These are phyloP conservation scores for Phaseolus coccineus DNA, from an alignment of 331 rosid species.

Conservation along the genomic window DNA sequence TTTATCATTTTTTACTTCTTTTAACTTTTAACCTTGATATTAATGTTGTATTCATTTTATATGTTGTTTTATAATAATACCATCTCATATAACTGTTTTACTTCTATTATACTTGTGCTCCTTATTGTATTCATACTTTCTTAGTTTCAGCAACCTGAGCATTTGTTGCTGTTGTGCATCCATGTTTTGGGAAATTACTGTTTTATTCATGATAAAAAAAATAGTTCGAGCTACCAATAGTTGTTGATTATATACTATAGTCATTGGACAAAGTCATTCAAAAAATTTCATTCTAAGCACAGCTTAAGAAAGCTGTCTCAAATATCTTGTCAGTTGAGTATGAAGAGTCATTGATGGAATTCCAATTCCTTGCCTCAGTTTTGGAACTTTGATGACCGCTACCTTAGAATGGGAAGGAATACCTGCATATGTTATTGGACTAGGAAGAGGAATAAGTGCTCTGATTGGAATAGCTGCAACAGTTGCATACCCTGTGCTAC, in stretches of 20 bases:
- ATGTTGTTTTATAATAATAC: not conserved
- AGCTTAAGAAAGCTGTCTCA: not conserved
- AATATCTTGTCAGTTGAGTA: slow-evolving; percentile 21
- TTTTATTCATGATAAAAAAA: not conserved
- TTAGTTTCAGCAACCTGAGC: not conserved
- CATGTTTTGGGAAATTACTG: not conserved
- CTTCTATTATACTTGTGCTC: not conserved
- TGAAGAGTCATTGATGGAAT: slow-evolving; percentile 19
- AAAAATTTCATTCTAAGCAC: not conserved
- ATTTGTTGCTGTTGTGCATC: not conserved
- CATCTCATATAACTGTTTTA: too few relatives aligned
- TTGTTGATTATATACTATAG: not conserved
- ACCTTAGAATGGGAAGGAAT: slow-evolving; percentile 88
- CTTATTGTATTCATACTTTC: not conserved
- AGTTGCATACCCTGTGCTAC: slow-evolving; percentile 68
- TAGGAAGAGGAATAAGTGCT: slow-evolving; percentile 86
- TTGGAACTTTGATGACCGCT: slow-evolving; percentile 96
- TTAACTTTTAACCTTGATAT: not conserved
- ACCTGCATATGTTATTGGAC: slow-evolving; percentile 79
- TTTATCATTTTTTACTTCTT: too few relatives aligned
- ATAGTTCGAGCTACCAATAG: not conserved
- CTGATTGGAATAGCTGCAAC: slow-evolving; percentile 84
- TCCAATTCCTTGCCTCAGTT: slow-evolving; percentile 58
- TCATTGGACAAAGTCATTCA: not conserved
- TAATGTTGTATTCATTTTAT: not conserved